A percentile compares a stretch with the other conserved stretches of the same genome.
Conservation (phyloP, 1,284 basidiomycete genomes). For the Fomitopsis palustris region DNA sequence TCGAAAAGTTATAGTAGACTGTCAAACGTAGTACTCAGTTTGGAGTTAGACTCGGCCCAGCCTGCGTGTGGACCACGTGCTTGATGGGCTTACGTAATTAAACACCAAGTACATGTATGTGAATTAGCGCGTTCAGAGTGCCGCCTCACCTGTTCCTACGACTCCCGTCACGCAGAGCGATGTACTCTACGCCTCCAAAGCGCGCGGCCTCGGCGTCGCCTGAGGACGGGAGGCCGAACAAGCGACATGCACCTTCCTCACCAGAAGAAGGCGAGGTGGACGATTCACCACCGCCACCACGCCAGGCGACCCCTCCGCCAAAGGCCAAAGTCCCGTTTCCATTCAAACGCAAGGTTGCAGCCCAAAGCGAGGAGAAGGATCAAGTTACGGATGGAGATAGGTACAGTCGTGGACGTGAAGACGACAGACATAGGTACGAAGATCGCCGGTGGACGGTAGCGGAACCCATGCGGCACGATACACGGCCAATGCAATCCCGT, state of each 20-base stretch:
- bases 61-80: no score
- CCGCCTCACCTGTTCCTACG: background rate
- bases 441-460: constrained; percentile 31
- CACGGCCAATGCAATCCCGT: constrained; percentile 2
- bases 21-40: no score
- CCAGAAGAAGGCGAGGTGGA: constrained; percentile 80
- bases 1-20: no score
- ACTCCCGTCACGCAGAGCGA: background rate
- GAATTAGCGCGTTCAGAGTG: background rate
- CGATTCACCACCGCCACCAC: constrained; percentile 30
- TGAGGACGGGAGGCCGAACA: constrained; percentile 43
- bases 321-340: constrained; percentile 54
- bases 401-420: constrained; percentile 26
- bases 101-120: background rate
- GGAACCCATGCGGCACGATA: constrained; percentile 8
- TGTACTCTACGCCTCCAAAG: constrained; percentile 39
- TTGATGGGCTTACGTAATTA: background rate
- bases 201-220: constrained; percentile 52
- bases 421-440: constrained; percentile 43
- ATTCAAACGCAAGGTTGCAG: constrained; percentile 56
- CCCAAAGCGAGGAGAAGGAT: constrained; percentile 15
- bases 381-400: constrained; percentile 8
- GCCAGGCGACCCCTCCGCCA: constrained; percentile 18
- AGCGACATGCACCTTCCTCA: constrained; percentile 55
- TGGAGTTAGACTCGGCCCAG: no score